phyloP scores from a whole-genome alignment of 805 yeast species.

The Monosporozyma unispora region DNA sequence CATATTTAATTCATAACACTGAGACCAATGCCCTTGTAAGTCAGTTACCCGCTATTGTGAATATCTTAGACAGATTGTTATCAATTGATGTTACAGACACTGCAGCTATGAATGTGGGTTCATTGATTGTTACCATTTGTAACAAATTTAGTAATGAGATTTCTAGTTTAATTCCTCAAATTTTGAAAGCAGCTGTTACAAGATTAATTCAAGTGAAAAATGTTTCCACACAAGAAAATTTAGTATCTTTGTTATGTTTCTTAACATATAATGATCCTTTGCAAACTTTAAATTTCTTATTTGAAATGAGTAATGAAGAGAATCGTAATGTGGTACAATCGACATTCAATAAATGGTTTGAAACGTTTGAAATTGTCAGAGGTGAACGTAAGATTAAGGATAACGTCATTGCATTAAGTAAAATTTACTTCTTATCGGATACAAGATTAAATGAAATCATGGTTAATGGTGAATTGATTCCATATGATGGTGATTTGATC shows the following conservation, averaged over 20 bases:
- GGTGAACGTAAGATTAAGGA: slow-evolving; percentile 66
- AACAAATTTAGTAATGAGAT: slow-evolving; percentile 40
- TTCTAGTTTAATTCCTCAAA: slow-evolving; percentile 35
- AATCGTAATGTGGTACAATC: slow-evolving; percentile 40
- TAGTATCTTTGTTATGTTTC: slow-evolving; percentile 66
- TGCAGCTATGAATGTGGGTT: slow-evolving; percentile 72
- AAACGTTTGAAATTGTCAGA: slow-evolving; percentile 67
- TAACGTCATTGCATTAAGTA: slow-evolving; percentile 60
- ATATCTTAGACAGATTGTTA: slow-evolving; percentile 55
- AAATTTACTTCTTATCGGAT: slow-evolving; percentile 53
- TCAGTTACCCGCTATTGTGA: slow-evolving; percentile 29
- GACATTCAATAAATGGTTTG: slow-evolving; percentile 74
- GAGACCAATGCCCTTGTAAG: slow-evolving; percentile 17
- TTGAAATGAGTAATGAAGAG: slow-evolving; percentile 29
- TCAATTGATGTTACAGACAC: slow-evolving; percentile 66
- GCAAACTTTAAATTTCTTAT: slow-evolving; percentile 56
- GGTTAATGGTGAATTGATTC: slow-evolving; percentile 73
- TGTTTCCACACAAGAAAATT: slow-evolving; percentile 65
- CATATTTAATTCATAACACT: slow-evolving; percentile 42
- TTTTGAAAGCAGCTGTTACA: slow-evolving; percentile 64
- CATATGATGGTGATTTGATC: slow-evolving; percentile 52
- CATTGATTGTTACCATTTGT: slow-evolving; percentile 50
- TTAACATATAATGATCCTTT: slow-evolving; percentile 54
- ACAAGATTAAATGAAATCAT: slow-evolving; percentile 38
- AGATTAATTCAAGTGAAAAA: slow-evolving; percentile 61